phyloP scores from a whole-genome alignment of 805 yeast species.

The Vanderwaltozyma polyspora region DNA sequence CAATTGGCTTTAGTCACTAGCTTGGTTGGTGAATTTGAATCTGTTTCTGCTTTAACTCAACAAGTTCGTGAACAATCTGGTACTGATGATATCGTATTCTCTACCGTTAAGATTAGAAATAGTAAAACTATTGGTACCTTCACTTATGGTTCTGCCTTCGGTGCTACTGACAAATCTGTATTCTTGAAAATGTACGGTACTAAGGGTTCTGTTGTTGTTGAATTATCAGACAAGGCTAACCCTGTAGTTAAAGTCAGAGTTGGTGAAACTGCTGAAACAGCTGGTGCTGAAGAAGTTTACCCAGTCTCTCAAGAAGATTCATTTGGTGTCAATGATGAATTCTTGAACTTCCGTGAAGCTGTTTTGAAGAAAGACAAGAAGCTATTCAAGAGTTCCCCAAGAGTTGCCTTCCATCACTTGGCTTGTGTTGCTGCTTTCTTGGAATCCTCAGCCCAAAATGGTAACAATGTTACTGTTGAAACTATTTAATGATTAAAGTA shows the following conservation, averaged over 20 bases:
- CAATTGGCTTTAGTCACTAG: constrained; percentile 81
- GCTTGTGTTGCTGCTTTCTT: constrained; percentile 82
- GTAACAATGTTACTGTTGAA: constrained; percentile 40
- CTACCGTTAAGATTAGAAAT: constrained; percentile 53
- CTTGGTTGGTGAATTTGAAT: constrained; percentile 61
- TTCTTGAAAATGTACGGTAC: constrained; percentile 65
- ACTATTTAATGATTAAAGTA: constrained; percentile 1
- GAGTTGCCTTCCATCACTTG: constrained; percentile 80
- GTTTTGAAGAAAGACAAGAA: constrained; percentile 50
- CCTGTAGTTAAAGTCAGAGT: constrained; percentile 29
- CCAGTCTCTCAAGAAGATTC: constrained; percentile 32
- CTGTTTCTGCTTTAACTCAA: constrained; percentile 64
- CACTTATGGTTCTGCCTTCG: constrained; percentile 79
- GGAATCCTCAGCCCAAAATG: constrained; percentile 49
- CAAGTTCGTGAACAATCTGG: constrained; percentile 75
- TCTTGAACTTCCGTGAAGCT: constrained; percentile 48
- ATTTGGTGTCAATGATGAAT: constrained; percentile 49
- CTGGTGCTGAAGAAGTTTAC: constrained; percentile 22
- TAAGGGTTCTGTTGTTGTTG: constrained; percentile 62
- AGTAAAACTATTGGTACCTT: constrained; percentile 65
- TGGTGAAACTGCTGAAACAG: constrained; percentile 19
- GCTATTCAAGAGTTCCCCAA: constrained; percentile 51
- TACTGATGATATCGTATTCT: constrained; percentile 66
- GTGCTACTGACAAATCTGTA: constrained; percentile 63
- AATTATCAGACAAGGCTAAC: constrained; percentile 40